Evolutionary conservation across 495 filamentous ascomycete species (phyloP).

Genomic region (Polyplosphaeria fusca): DNA sequence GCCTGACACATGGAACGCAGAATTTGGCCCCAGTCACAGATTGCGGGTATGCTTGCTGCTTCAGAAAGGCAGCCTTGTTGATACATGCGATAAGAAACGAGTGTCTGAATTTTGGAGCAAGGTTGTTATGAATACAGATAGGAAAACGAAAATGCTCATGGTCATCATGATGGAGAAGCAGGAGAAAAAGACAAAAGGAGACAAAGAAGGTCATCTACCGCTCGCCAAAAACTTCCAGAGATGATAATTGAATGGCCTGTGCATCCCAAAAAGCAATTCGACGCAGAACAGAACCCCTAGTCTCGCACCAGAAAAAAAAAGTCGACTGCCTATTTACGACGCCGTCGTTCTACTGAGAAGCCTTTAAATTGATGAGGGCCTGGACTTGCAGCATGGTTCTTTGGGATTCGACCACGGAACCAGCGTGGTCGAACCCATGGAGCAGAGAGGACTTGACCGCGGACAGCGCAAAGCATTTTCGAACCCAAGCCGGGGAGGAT

Average conservation of each 20-base stretch:
- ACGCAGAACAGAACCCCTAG: no score
- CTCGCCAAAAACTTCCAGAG: neutral
- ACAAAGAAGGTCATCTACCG: neutral
- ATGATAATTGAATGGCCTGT: no score
- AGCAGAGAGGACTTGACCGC: slow-evolving; percentile 12
- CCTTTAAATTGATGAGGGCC: slow-evolving; percentile 23
- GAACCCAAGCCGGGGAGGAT: slow-evolving; percentile 8
- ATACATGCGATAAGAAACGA: no score
- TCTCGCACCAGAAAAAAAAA: no score
- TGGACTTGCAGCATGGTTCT: slow-evolving; percentile 32
- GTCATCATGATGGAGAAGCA: no score
- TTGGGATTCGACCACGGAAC: slow-evolving; percentile 18
- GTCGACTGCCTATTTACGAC: no score
- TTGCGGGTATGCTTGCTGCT: no score
- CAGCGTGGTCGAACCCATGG: slow-evolving; percentile 18
- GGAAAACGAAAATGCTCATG: neutral
- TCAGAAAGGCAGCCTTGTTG: no score
- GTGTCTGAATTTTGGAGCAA: no score
- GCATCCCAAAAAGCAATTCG: no score
- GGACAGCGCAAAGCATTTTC: slow-evolving; percentile 27
- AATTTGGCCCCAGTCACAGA: no score
- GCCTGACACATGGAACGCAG: no score
- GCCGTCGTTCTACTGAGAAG: slow-evolving; percentile 11
- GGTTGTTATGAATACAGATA: neutral
- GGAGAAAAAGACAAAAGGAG: neutral